Conservation (phyloP, 2,329 filamentous ascomycete species). For the Plenodomus tracheiphilus region DNA sequence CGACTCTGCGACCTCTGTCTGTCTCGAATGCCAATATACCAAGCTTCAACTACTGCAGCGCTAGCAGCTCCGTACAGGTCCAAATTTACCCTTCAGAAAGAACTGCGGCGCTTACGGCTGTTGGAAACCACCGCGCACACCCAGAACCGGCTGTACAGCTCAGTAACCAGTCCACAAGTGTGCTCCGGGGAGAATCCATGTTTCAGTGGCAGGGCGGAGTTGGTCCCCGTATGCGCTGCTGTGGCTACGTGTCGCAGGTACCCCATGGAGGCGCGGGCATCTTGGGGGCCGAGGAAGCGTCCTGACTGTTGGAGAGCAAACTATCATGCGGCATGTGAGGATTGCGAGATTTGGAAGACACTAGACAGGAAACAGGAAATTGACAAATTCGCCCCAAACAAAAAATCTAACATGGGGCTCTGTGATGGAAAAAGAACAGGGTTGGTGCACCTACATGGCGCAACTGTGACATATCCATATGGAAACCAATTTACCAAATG, state of each 20-base stretch:
- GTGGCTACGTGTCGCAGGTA: constrained; percentile 8
- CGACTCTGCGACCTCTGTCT: background rate
- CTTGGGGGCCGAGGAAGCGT: background rate
- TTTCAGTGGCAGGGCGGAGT: constrained; percentile 14
- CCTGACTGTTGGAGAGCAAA: background rate
- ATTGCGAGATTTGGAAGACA: background rate
- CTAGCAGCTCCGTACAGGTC: constrained; percentile 12
- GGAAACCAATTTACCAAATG: background rate
- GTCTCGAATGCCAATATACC: constrained; percentile 10
- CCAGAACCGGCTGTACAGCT: background rate
- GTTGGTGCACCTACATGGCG: constrained; percentile 8
- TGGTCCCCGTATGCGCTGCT: constrained; percentile 13
- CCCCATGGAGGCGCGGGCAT: constrained; percentile 11
- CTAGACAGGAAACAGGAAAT: constrained; percentile 2
- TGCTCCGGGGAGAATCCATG: constrained; percentile 11
- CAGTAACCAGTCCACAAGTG: constrained; percentile 1
- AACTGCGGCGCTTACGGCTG: constrained; percentile 8
- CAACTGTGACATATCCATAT: background rate
- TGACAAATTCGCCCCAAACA: constrained; percentile 1
- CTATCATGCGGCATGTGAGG: constrained; percentile 2
- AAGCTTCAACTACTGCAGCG: constrained; percentile 22
- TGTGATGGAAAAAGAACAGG: constrained; percentile 2
- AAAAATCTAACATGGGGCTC: background rate
- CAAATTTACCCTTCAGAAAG: constrained; percentile 29
- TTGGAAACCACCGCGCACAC: background rate